Evolutionary conservation across 2,329 filamentous ascomycete genomes (phyloP), one percentile per base, ranked within the genome.

Genomic region (Stachybotrys chlorohalonatus): DNA sequence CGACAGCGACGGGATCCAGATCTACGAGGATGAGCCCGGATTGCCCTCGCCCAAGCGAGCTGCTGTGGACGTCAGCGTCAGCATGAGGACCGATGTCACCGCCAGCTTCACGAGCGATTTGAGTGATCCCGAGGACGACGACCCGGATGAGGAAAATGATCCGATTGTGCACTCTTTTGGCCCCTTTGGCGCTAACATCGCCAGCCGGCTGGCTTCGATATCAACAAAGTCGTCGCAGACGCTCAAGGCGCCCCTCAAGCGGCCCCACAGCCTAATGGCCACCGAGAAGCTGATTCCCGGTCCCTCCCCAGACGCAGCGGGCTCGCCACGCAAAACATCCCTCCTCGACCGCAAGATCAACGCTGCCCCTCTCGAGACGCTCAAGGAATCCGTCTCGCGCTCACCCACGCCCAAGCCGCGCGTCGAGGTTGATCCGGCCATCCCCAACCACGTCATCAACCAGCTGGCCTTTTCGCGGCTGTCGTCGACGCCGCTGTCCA

Each of bases 401-500:
- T 56, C 63, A 36, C 63, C 62, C 17, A 57, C 60, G 16, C 58
- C 60, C 7, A 59, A 61, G 31, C 57, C 54, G 5, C 31, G 47
- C 7, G 59, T 68, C 17, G 68, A 71, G 52, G 64, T 75, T 47
- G 70, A 77, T 53, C 69, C 73, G 17, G 60, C 68, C 32, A 68
- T 94, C 59, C 81, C 81, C 63, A 95, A 96, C 70, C 94, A 99
- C 67, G 85, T 95, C 58, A 82, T 94, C 68, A 97, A 97, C 71
- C 94, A 99, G 72, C 82, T 99, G 32, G 94, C 94, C 36, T 99
- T 90, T 71, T 96, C 94, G 1, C 89, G 93, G 31, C 79, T 97
- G 7, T 92, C 93, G 15, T 95, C 92, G 0, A 94, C 90, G 31
- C 93, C 94, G 5, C 79, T 97, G 51, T 95, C 93, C 1, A 89